phyloP scores from a whole-genome alignment of 176 grass and related monocot genomes.

The Phoenix dactylifera region DNA sequence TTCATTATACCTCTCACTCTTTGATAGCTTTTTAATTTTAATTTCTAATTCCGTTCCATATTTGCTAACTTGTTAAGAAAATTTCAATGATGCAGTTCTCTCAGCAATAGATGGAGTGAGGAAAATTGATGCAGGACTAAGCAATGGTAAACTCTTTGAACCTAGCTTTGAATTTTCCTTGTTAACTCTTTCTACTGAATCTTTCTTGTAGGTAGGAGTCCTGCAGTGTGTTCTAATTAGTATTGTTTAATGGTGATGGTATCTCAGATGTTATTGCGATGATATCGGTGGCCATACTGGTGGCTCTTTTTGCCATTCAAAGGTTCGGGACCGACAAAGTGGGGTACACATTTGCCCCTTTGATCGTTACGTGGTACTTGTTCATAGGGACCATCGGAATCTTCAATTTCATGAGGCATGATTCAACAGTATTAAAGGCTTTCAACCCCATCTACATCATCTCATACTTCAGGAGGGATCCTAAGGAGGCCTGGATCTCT shows the following conservation, averaged over 20 bases:
- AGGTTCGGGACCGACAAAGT: slow-evolving; percentile 79
- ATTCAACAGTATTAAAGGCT: slow-evolving; percentile 41
- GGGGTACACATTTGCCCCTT: slow-evolving; percentile 70
- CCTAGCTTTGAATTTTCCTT: too few species aligned
- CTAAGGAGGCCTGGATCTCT: slow-evolving; percentile 54
- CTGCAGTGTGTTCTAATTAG: neutral
- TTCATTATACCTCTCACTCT: too few species aligned
- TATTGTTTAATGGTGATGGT: slow-evolving; percentile 3
- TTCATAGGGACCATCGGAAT: slow-evolving; percentile 46
- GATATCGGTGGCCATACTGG: slow-evolving; percentile 57
- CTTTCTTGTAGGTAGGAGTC: too few species aligned
- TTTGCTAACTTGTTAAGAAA: neutral
- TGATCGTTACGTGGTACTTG: slow-evolving; percentile 63
- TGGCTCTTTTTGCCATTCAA: slow-evolving; percentile 63
- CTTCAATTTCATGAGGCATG: slow-evolving; percentile 47
- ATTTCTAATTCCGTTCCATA: too few species aligned
- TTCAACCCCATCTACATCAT: slow-evolving; percentile 69
- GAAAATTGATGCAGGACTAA: slow-evolving; percentile 56
- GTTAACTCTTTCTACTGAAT: too few species aligned
- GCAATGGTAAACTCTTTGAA: slow-evolving; percentile 32
- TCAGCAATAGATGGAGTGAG: slow-evolving; percentile 63
- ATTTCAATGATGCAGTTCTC: slow-evolving; percentile 7
- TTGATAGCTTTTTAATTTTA: too few species aligned
- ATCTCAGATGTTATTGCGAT: slow-evolving; percentile 40
- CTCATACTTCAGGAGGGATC: slow-evolving; percentile 51